These are phyloP conservation scores for Scheffersomyces illinoinensis DNA, from an alignment of 1,139 yeast species.

Conservation along the genomic window DNA sequence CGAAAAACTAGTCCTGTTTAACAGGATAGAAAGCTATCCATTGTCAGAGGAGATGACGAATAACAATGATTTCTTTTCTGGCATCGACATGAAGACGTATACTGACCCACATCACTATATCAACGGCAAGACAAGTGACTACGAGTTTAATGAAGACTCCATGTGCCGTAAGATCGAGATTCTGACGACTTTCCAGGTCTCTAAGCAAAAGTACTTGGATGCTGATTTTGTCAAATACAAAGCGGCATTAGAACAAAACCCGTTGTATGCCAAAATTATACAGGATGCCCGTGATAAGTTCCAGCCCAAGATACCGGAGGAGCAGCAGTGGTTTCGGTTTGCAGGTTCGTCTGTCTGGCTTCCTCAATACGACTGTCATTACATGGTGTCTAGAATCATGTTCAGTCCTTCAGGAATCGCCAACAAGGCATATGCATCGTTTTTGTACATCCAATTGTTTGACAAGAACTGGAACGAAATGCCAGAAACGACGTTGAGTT, in stretches of 20 bases:
- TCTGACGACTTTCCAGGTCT: conserved; percentile 15
- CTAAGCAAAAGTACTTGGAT: conserved; percentile 15
- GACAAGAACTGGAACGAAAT: conserved; percentile 51
- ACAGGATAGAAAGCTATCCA: conserved; percentile 9
- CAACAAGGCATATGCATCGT: conserved; percentile 33
- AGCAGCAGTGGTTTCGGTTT: conserved; percentile 36
- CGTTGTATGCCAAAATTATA: conserved; percentile 17
- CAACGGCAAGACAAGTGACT: conserved; percentile 10
- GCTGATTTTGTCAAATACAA: conserved; percentile 19
- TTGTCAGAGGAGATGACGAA: conserved; percentile 6
- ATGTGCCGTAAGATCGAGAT: conserved; percentile 16
- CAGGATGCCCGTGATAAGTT: conserved; percentile 17
- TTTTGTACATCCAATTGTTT: conserved; percentile 46
- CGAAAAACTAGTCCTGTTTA: neutral
- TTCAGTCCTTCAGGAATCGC: conserved; percentile 30
- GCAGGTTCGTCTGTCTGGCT: conserved; percentile 45
- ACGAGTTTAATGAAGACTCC: conserved; percentile 12
- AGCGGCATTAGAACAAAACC: conserved; percentile 12
- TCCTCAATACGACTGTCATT: conserved; percentile 40
- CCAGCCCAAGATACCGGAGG: conserved; percentile 23
- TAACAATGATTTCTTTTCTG: neutral
- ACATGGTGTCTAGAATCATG: conserved; percentile 35
- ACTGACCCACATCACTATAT: conserved; percentile 19
- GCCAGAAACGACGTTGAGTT: conserved; percentile 16
- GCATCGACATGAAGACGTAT: conserved; percentile 13